Percentiles rank a stretch among this genome's conserved stretches.
These are phyloP conservation scores for Leccinum holopus DNA, from an alignment of 1,284 basidiomycete species.

Conservation along the genomic window DNA sequence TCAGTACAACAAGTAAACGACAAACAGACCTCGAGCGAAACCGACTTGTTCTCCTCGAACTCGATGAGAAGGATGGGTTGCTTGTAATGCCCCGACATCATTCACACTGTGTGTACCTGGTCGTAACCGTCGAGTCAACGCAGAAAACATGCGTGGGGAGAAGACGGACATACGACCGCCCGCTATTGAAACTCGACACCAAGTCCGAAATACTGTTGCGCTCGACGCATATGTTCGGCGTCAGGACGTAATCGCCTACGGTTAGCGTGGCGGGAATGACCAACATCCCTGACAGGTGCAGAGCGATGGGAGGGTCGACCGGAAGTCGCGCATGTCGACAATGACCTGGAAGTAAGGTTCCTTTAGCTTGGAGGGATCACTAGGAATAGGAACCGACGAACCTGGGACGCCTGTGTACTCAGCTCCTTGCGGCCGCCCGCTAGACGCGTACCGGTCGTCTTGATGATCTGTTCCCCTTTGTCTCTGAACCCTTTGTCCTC, in stretches of 20 bases:
- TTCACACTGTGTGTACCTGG: constrained; percentile 95
- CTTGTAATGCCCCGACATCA: constrained; percentile 95
- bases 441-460: constrained; percentile 84
- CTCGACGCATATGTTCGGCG: constrained; percentile 95
- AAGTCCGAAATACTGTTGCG: constrained; percentile 93
- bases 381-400: constrained; percentile 32
- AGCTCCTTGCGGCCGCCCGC: constrained; percentile 82
- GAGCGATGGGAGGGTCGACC: constrained; percentile 89
- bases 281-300: constrained; percentile 81
- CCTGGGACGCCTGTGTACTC: constrained; percentile 68
- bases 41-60: constrained; percentile 96
- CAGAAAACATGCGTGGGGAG: not conserved
- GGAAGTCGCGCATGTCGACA: constrained; percentile 96
- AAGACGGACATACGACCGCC: constrained; percentile 69
- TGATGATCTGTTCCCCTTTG: constrained; percentile 61
- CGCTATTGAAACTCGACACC: constrained; percentile 89
- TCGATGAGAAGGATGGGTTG: constrained; percentile 95
- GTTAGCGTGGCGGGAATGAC: constrained; percentile 90
- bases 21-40: constrained; percentile 76
- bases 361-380: not conserved
- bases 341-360: constrained; percentile 61
- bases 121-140: not conserved
- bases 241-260: constrained; percentile 95
- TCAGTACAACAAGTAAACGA: not conserved
- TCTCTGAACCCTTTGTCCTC: constrained; percentile 60